Percentiles rank a stretch among this genome's conserved stretches.
phyloP scores from a whole-genome alignment of 2,329 filamentous ascomycete genomes.

The Aspergillus awamori region DNA sequence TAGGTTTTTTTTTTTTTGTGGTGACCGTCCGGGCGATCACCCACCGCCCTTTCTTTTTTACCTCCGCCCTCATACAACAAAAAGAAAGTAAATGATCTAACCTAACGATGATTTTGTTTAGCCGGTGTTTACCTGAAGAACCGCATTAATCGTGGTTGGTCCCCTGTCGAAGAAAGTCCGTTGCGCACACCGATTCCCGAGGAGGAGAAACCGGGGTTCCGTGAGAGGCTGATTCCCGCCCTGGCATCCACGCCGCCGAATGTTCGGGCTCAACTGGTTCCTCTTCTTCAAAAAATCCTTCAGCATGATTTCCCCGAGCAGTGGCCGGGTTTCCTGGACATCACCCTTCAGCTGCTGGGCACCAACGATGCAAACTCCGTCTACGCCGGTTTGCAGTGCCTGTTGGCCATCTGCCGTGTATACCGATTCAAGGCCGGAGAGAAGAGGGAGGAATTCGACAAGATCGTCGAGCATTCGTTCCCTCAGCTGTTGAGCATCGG shows the following conservation, averaged over 20 bases:
- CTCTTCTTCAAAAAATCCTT: slow-evolving; percentile 92
- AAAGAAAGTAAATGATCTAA: slow-evolving; percentile 14
- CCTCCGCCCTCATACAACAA: slow-evolving; percentile 21
- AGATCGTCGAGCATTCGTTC: slow-evolving; percentile 89
- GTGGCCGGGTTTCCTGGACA: slow-evolving; percentile 94
- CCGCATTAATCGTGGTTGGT: slow-evolving; percentile 90
- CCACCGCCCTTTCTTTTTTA: not conserved
- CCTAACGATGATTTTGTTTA: slow-evolving; percentile 43
- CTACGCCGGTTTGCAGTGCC: slow-evolving; percentile 89
- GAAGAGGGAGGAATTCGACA: slow-evolving; percentile 83
- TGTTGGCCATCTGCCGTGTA: slow-evolving; percentile 91
- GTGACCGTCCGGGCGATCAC: slow-evolving; percentile 5
- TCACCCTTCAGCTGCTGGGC: slow-evolving; percentile 84
- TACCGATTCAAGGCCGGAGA: slow-evolving; percentile 92
- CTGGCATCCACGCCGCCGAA: slow-evolving; percentile 78
- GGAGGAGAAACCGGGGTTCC: slow-evolving; percentile 83
- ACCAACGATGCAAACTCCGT: slow-evolving; percentile 84
- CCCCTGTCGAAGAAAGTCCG: slow-evolving; percentile 72
- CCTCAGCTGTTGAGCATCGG: slow-evolving; percentile 85
- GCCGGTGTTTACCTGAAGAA: slow-evolving; percentile 98
- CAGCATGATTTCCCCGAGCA: slow-evolving; percentile 91
- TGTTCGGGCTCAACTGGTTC: slow-evolving; percentile 89
- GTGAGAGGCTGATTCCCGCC: slow-evolving; percentile 85
- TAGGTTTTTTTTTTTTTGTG: slow-evolving; percentile 54
- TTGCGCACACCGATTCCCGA: slow-evolving; percentile 78